Percentiles rank a stretch among this genome's conserved stretches.
Evolutionary conservation across 176 grass and related monocot genomes (phyloP).

Genomic region (Eremochloa ophiuroides): DNA sequence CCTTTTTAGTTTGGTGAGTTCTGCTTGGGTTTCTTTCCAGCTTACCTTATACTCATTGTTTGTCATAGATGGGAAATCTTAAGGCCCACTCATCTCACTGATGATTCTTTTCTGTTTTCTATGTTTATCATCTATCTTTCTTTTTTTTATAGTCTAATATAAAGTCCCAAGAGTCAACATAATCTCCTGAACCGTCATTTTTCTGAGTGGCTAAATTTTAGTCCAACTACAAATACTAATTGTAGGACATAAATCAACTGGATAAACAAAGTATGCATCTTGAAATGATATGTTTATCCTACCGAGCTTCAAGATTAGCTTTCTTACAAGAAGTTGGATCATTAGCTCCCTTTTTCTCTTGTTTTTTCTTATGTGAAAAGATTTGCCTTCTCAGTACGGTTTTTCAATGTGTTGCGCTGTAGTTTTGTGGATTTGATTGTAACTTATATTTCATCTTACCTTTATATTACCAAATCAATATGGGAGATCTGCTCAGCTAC

Average conservation of each 20-base stretch:
- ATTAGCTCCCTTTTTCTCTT: not conserved
- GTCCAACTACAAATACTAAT: not conserved
- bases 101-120: not conserved
- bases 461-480: not conserved
- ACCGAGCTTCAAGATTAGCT: not conserved
- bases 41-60: conserved; percentile 10
- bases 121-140: conserved; percentile 1
- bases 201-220: not conserved
- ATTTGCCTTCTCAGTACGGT: conserved; percentile 17
- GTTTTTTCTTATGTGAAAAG: not conserved
- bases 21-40: conserved; percentile 1
- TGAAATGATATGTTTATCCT: not conserved
- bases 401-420: not conserved
- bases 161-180: not conserved
- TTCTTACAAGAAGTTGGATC: not conserved
- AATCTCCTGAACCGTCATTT: not conserved
- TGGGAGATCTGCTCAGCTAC: not conserved
- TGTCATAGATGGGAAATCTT: not conserved
- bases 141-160: not conserved
- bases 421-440: not conserved
- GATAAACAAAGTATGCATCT: not conserved
- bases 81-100: not conserved
- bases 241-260: conserved; percentile 5
- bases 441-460: not conserved
- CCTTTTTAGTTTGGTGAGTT: conserved; percentile 97